Percentiles rank a stretch among this genome's conserved stretches.
These are phyloP conservation scores for Euphorbia peplus DNA, from an alignment of 345 rosid genomes.

Conservation along the genomic window DNA sequence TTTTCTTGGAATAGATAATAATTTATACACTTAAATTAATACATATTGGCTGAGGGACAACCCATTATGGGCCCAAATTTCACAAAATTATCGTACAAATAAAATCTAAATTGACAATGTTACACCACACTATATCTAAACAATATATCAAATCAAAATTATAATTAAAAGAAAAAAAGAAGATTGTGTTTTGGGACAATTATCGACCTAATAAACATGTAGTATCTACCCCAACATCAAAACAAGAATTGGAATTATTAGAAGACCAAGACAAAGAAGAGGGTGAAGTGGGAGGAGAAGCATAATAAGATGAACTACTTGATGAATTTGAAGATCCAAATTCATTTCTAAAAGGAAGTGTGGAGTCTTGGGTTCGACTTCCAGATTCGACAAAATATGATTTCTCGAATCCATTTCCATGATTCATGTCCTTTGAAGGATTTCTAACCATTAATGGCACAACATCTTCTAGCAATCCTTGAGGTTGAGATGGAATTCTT, in stretches of 20 bases:
- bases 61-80: too few species aligned
- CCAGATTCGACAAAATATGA: too few species aligned
- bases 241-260: constrained; percentile 17
- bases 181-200: too few species aligned
- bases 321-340: constrained; percentile 31
- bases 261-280: constrained; percentile 47
- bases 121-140: background rate
- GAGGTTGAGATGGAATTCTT: background rate
- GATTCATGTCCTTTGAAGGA: constrained; percentile 20
- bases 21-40: too few species aligned
- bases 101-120: background rate
- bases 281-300: constrained; percentile 50
- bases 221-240: constrained; percentile 22
- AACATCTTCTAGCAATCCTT: constrained; percentile 71
- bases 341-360: too few species aligned
- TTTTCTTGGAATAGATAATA: too few species aligned
- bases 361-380: too few species aligned
- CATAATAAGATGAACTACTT: constrained; percentile 39
- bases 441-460: constrained; percentile 60
- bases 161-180: too few species aligned
- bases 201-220: background rate
- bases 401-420: constrained; percentile 2
- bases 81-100: too few species aligned
- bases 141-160: background rate
- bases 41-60: too few species aligned